phyloP scores from a whole-genome alignment of 257 asterid genomes.

The Solanum peruvianum region DNA sequence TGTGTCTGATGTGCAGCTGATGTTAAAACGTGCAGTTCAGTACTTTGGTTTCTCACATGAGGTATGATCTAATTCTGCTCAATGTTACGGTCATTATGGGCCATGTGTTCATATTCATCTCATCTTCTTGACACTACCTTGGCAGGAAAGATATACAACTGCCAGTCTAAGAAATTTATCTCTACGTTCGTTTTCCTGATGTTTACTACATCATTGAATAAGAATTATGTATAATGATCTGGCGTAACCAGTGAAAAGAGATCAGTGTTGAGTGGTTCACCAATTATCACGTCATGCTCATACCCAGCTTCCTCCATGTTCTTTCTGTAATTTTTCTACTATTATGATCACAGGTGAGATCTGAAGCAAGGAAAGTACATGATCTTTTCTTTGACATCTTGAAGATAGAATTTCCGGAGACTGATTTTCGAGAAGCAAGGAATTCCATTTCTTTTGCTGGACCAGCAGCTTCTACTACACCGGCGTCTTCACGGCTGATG shows the following conservation, averaged over 20 bases:
- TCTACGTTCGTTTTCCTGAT: background rate
- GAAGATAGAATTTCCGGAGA: constrained; percentile 69
- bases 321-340: background rate
- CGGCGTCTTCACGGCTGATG: constrained; percentile 52
- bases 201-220: background rate
- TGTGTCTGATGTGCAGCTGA: constrained; percentile 79
- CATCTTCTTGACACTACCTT: background rate
- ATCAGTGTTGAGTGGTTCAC: background rate
- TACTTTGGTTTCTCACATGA: constrained; percentile 57
- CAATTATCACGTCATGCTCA: background rate
- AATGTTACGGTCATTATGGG: background rate
- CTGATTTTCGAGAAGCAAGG: constrained; percentile 74
- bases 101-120: background rate
- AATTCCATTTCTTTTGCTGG: constrained; percentile 54
- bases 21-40: constrained; percentile 72
- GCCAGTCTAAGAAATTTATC: background rate
- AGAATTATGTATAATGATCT: background rate
- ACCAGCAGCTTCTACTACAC: constrained; percentile 20
- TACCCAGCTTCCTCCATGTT: background rate
- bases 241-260: background rate
- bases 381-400: constrained; percentile 93
- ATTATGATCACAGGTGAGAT: constrained; percentile 55
- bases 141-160: background rate
- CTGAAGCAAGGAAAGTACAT: constrained; percentile 87
- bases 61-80: constrained; percentile 27